These are phyloP conservation scores for Cystofilobasidium macerans DNA, from an alignment of 768 basidiomycete species.

Conservation along the genomic window DNA sequence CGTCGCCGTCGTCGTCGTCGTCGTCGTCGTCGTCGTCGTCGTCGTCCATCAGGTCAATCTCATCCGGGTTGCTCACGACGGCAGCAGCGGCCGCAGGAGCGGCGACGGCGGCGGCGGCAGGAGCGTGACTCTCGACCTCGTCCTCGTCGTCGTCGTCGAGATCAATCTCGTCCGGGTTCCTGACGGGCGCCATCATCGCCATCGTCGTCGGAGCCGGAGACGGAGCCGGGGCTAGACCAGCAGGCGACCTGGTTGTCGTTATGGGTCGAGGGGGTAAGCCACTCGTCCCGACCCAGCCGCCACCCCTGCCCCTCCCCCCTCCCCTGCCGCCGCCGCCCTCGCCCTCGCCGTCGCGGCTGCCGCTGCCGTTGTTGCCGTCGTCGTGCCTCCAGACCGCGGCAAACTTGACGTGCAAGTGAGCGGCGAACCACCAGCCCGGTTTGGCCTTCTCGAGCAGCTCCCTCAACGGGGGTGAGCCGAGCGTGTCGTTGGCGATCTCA, in stretches of 20 bases:
- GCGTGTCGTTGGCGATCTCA: constrained; percentile 55
- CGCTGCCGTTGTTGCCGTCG: constrained; percentile 2
- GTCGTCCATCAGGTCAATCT: constrained; percentile 31
- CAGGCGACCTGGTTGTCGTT: constrained; percentile 23
- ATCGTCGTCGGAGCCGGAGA: too few relatives aligned
- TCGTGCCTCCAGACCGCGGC: constrained; percentile 48
- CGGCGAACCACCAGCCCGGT: constrained; percentile 84
- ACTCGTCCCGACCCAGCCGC: constrained; percentile 1
- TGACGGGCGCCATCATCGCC: too few relatives aligned
- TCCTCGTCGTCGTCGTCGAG: constrained; percentile 29
- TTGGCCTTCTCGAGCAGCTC: constrained; percentile 58
- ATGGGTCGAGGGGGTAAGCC: constrained; percentile 31
- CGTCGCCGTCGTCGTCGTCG: constrained; percentile 11
- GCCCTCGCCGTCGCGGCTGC: neutral
- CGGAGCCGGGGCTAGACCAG: neutral
- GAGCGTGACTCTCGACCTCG: too few relatives aligned
- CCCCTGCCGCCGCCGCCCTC: constrained; percentile 14
- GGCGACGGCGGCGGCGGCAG: constrained; percentile 4
- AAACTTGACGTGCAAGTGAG: constrained; percentile 79
- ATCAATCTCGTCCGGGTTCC: constrained; percentile 10
- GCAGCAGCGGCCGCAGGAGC: constrained; percentile 35
- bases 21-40: constrained; percentile 28
- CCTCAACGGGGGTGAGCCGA: constrained; percentile 82
- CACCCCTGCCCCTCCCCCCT: constrained; percentile 8
- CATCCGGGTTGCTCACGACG: constrained; percentile 29